A percentile compares a stretch with the other conserved stretches of the same genome.
Evolutionary conservation across 2,329 filamentous ascomycete genomes (phyloP).

Genomic region (Talaromyces sp.): DNA sequence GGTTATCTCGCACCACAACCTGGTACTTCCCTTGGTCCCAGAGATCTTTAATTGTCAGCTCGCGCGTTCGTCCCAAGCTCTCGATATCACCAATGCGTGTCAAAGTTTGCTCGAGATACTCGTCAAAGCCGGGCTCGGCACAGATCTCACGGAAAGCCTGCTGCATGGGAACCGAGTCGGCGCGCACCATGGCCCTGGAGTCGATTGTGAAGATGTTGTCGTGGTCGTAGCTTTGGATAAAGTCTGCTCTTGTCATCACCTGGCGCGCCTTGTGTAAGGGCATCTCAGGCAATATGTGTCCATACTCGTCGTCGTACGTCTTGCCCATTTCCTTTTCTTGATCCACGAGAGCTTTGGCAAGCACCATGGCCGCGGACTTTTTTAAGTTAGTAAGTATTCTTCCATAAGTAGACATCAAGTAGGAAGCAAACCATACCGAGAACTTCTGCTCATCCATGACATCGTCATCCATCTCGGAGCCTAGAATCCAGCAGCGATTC

Average conservation of each 20-base stretch:
- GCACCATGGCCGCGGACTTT: constrained; percentile 83
- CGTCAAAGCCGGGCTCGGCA: constrained; percentile 66
- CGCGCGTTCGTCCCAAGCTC: constrained; percentile 84
- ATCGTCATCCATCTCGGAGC: constrained; percentile 81
- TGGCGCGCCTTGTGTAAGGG: constrained; percentile 78
- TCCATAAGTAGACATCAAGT: neutral
- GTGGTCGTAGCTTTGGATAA: constrained; percentile 86
- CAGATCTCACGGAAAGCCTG: constrained; percentile 85
- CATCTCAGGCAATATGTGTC: constrained; percentile 73
- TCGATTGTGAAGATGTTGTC: constrained; percentile 95
- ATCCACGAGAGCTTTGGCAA: constrained; percentile 87
- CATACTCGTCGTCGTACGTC: constrained; percentile 59
- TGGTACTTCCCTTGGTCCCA: constrained; percentile 78
- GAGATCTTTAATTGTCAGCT: constrained; percentile 91
- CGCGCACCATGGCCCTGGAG: constrained; percentile 75
- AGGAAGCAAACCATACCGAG: constrained; percentile 54
- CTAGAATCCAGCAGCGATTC: constrained; percentile 73
- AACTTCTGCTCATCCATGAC: constrained; percentile 98
- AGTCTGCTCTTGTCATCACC: constrained; percentile 94
- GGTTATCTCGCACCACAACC: constrained; percentile 47
- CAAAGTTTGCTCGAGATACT: constrained; percentile 75
- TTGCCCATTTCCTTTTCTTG: constrained; percentile 58
- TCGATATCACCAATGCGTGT: constrained; percentile 89
- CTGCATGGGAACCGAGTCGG: constrained; percentile 95
- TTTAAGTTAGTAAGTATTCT: neutral